Percentiles rank a stretch among this genome's conserved stretches.
These are phyloP conservation scores for Sporobolomyces roseus DNA, from an alignment of 768 basidiomycete genomes.

Conservation along the genomic window DNA sequence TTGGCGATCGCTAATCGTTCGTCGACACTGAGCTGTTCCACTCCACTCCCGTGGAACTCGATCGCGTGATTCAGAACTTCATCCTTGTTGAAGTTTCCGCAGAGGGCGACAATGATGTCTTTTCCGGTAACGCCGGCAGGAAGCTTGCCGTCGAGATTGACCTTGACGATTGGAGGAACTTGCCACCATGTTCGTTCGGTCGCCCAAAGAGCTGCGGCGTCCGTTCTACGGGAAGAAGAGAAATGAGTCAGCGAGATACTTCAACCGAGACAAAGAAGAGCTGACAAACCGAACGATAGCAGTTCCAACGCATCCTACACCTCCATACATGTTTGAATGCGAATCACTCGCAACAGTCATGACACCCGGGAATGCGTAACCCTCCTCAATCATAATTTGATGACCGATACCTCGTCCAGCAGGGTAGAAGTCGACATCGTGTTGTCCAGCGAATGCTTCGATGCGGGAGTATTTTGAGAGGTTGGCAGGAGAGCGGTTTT, in stretches of 20 bases:
- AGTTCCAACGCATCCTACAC: slow-evolving; percentile 93
- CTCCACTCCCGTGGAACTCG: slow-evolving; percentile 89
- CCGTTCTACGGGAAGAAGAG: slow-evolving; percentile 51
- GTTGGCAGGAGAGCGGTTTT: slow-evolving; percentile 86
- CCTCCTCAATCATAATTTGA: slow-evolving; percentile 95
- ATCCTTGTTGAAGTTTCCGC: slow-evolving; percentile 91
- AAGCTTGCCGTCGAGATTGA: slow-evolving; percentile 77
- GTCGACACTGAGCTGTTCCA: slow-evolving; percentile 72
- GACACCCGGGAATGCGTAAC: slow-evolving; percentile 92
- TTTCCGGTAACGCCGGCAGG: slow-evolving; percentile 91
- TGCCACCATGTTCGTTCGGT: slow-evolving; percentile 99
- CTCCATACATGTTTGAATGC: slow-evolving; percentile 87
- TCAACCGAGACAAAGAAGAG: neutral
- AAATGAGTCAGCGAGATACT: neutral
- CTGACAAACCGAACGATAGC: slow-evolving; percentile 80
- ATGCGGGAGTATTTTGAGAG: slow-evolving; percentile 86
- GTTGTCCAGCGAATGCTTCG: slow-evolving; percentile 78
- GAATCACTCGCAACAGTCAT: slow-evolving; percentile 65
- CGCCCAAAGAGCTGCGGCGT: slow-evolving; percentile 93
- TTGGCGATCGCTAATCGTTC: slow-evolving; percentile 89
- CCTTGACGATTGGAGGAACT: slow-evolving; percentile 91
- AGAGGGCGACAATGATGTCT: slow-evolving; percentile 94
- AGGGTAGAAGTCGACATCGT: slow-evolving; percentile 90
- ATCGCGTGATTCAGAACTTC: slow-evolving; percentile 95
- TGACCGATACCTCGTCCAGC: slow-evolving; percentile 97